Evolutionary conservation across 768 basidiomycete species (phyloP).

Genomic region (Lyophyllum atratum): DNA sequence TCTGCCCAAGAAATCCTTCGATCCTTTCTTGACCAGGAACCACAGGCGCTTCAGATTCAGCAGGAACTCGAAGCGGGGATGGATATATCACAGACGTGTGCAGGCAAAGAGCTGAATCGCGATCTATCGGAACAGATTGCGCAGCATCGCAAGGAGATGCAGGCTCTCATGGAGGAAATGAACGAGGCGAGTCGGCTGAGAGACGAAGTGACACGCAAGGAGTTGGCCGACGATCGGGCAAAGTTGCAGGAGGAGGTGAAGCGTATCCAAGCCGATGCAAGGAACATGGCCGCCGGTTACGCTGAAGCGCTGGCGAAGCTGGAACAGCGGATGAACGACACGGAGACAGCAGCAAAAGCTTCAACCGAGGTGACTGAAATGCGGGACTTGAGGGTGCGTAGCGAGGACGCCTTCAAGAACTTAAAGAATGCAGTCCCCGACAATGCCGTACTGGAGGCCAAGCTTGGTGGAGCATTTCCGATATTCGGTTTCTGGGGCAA

Average conservation of each 20-base stretch:
- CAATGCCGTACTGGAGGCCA: conserved; percentile 33
- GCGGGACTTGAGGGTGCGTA: neutral
- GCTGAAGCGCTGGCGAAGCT: conserved; percentile 33
- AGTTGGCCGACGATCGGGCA: conserved; percentile 45
- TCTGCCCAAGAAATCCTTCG: conserved; percentile 46
- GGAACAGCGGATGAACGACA: conserved; percentile 29
- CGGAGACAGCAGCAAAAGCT: conserved; percentile 18
- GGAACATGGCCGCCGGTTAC: conserved; percentile 41
- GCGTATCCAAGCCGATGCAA: conserved; percentile 39
- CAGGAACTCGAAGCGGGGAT: conserved; percentile 51
- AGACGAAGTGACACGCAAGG: conserved; percentile 46
- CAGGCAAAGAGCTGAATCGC: conserved; percentile 52
- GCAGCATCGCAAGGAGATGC: conserved; percentile 50
- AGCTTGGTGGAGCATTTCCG: conserved; percentile 35
- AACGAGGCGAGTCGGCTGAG: conserved; percentile 42
- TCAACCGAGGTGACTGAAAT: conserved; percentile 9
- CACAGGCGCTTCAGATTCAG: conserved; percentile 53
- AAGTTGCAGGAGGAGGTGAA: conserved; percentile 45
- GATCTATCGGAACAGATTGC: conserved; percentile 49
- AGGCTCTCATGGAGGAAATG: conserved; percentile 47
- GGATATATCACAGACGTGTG: conserved; percentile 51
- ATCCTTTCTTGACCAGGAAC: conserved; percentile 39
- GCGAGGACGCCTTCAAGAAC: conserved; percentile 1
- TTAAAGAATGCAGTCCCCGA: conserved; percentile 19
- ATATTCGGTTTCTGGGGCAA: conserved; percentile 36